A percentile compares a stretch with the other conserved stretches of the same genome.
Conservation (phyloP, 2,329 filamentous ascomycete species). For the Alternaria consortialis region DNA sequence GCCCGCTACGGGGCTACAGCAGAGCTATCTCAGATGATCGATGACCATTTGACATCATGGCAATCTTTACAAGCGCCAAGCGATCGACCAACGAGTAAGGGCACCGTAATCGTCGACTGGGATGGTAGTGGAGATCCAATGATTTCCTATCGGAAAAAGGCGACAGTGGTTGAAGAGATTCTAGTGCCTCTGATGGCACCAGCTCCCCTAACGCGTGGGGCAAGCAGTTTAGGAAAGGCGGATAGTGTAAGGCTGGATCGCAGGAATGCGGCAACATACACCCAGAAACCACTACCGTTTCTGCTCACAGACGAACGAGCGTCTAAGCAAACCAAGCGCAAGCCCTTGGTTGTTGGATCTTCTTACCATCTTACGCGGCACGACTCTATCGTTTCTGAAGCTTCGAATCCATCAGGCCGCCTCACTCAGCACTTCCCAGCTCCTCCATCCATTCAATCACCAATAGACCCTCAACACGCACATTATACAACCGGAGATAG, state of each 20-base stretch:
- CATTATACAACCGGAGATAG: neutral
- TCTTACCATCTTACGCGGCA: neutral
- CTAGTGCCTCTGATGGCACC: neutral
- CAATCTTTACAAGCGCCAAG: neutral
- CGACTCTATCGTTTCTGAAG: neutral
- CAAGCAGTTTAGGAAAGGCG: neutral
- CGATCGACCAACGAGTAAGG: slow-evolving; percentile 5
- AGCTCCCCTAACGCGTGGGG: neutral
- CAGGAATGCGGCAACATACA: neutral
- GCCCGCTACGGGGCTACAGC: slow-evolving; percentile 1
- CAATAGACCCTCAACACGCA: neutral
- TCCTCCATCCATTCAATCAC: neutral
- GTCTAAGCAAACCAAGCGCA: neutral
- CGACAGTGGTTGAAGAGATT: neutral
- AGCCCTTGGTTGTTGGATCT: neutral
- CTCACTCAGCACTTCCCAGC: neutral
- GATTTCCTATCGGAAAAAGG: slow-evolving; percentile 2
- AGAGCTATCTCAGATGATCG: slow-evolving; percentile 22
- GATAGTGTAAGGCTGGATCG: neutral
- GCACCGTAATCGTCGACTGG: slow-evolving; percentile 38
- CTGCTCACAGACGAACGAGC: neutral
- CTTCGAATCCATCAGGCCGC: neutral
- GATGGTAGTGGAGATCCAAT: slow-evolving; percentile 5
- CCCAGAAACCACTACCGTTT: neutral
- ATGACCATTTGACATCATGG: slow-evolving; percentile 30